These are phyloP conservation scores for Epipyxis sp. DNA, from an alignment of 108 stramenopile species.

Conservation along the genomic window DNA sequence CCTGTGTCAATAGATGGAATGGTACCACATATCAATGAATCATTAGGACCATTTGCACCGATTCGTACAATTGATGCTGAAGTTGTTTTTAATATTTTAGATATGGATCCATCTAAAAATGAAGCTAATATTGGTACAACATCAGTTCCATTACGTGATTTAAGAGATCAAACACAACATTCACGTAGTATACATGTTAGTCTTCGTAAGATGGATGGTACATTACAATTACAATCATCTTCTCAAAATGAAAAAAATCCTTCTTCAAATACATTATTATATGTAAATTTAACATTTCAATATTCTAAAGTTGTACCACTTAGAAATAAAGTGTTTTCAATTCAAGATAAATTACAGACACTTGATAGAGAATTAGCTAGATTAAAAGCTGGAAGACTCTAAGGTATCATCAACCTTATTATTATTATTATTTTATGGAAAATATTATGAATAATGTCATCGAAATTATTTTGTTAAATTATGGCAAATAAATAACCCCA, in stretches of 20 bases:
- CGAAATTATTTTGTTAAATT: no score
- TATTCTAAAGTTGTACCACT: constrained; percentile 45
- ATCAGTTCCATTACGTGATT: constrained; percentile 31
- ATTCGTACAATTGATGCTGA: constrained; percentile 42
- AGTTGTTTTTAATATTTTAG: constrained; percentile 38
- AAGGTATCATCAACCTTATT: no score
- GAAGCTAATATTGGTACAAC: constrained; percentile 22
- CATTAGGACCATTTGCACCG: constrained; percentile 28
- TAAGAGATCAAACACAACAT: constrained; percentile 39
- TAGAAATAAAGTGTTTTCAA: constrained; percentile 34
- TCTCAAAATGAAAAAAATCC: no score
- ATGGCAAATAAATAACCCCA: no score
- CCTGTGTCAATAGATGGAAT: not conserved
- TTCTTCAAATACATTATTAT: no score
- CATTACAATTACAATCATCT: not conserved
- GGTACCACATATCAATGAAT: not conserved
- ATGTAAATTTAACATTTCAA: constrained; percentile 41
- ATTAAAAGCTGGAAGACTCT: not conserved
- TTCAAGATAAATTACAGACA: constrained; percentile 27
- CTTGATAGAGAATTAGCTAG: not conserved
- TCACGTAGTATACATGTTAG: constrained; percentile 23
- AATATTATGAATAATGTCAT: no score
- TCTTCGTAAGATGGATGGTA: not conserved
- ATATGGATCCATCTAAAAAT: not conserved
- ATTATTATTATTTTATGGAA: no score